Conservation (phyloP, 2,329 filamentous ascomycete species). For the Venturia aucupariae region DNA sequence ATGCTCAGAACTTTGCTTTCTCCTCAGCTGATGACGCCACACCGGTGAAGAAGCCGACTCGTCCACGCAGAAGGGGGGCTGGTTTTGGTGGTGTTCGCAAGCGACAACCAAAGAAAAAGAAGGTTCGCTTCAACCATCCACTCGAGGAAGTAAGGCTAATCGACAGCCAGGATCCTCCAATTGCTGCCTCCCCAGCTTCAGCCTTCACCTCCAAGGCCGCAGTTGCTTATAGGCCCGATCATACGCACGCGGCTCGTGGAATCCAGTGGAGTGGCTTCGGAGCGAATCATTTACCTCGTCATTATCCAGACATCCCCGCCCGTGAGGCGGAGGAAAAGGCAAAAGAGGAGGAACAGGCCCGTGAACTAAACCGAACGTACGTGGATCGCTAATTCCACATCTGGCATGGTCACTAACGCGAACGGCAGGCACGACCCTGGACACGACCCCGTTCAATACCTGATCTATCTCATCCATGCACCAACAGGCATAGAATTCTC, state of each 20-base stretch:
- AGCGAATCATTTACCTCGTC: conserved; percentile 1
- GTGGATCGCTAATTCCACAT: too few species aligned
- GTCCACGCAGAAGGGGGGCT: not conserved
- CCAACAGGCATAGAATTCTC: not conserved
- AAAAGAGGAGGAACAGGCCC: not conserved
- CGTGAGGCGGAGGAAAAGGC: not conserved
- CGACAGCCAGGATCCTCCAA: not conserved
- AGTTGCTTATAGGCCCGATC: too few species aligned
- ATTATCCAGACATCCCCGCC: not conserved
- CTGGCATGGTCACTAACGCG: too few species aligned
- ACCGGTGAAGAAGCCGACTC: not conserved
- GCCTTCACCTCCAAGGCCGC: not conserved
- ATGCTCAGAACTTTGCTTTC: not conserved
- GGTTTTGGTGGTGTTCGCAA: not conserved
- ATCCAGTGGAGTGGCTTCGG: not conserved
- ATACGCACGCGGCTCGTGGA: not conserved
- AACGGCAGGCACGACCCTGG: not conserved
- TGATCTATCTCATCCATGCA: not conserved
- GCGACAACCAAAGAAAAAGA: not conserved
- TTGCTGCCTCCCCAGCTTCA: not conserved
- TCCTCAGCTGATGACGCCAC: not conserved
- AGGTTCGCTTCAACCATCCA: not conserved
- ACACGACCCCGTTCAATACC: not conserved
- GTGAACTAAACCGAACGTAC: not conserved
- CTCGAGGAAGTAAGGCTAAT: not conserved